These are phyloP conservation scores for Candida ortonii DNA, from an alignment of 805 yeast genomes.

Conservation along the genomic window DNA sequence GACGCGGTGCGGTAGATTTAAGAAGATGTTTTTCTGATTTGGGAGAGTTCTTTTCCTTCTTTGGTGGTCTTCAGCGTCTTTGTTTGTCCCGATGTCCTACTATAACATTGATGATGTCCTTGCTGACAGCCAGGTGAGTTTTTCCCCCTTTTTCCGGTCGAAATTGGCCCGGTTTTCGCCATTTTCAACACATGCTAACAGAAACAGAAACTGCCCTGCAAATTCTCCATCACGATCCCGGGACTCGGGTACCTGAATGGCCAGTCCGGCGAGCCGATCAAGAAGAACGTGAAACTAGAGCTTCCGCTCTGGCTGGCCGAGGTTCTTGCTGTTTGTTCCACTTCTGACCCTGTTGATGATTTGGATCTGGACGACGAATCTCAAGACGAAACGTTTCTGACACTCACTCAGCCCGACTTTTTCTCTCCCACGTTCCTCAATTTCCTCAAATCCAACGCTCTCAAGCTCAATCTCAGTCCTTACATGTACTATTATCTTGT, in stretches of 20 bases:
- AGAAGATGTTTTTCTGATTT: no score
- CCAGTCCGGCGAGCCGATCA: conserved; percentile 60
- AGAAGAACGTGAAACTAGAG: conserved; percentile 62
- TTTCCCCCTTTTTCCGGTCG: no score
- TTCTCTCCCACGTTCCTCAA: conserved; percentile 65
- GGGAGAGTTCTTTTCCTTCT: no score
- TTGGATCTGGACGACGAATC: conserved; percentile 33
- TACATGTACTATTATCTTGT: conserved; percentile 52
- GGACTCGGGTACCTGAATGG: conserved; percentile 88
- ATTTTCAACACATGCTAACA: conserved; percentile 8
- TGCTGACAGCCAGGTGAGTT: conserved; percentile 55
- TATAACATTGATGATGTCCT: conserved; percentile 77
- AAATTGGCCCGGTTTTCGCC: no score
- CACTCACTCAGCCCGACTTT: conserved; percentile 68
- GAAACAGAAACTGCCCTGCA: conserved; percentile 63
- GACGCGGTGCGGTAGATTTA: no score
- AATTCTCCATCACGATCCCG: conserved; percentile 73
- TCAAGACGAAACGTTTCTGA: conserved; percentile 52
- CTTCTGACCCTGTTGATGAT: conserved; percentile 21
- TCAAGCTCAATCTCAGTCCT: conserved; percentile 24
- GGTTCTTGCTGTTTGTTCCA: conserved; percentile 57
- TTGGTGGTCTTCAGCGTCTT: no score
- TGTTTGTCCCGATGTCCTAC: conserved; percentile 37
- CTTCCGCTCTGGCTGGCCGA: conserved; percentile 90
- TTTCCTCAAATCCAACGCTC: conserved; percentile 68